Percentiles rank a stretch among this genome's conserved stretches.
Evolutionary conservation across 495 filamentous ascomycete genomes (phyloP).

Genomic region (Hypoxylon lienhwacheense): DNA sequence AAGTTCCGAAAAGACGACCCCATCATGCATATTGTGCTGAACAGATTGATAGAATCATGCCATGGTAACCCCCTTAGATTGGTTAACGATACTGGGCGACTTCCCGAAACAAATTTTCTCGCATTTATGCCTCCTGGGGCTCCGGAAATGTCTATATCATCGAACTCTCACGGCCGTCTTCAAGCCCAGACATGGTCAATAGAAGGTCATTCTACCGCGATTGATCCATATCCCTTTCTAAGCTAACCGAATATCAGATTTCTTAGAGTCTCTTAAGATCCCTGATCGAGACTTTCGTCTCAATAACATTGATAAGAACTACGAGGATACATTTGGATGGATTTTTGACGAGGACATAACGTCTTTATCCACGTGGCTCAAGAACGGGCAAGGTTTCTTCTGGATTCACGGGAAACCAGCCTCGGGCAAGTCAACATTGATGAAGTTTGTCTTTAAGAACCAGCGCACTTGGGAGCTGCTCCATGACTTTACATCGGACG

Average conservation of each 20-base stretch:
- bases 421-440: slow-evolving; percentile 31
- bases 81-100: background rate
- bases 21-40: background rate
- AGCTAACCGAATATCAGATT: background rate
- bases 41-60: background rate
- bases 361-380: slow-evolving; percentile 22
- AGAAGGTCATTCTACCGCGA: background rate
- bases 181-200: background rate
- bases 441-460: slow-evolving; percentile 32
- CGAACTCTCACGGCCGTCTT: background rate
- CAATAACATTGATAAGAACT: slow-evolving; percentile 5
- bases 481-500: slow-evolving; percentile 7
- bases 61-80: background rate
- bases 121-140: background rate
- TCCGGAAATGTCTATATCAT: background rate
- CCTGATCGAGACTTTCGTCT: slow-evolving; percentile 3
- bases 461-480: slow-evolving; percentile 19
- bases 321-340: slow-evolving; percentile 23
- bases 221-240: background rate
- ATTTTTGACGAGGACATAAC: slow-evolving; percentile 8
- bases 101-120: background rate
- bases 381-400: slow-evolving; percentile 14
- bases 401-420: slow-evolving; percentile 33
- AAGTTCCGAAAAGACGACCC: slow-evolving; percentile 17
- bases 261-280: background rate